Conservation (phyloP, 2,329 filamentous ascomycete species). For the Biscogniauxia marginata region DNA sequence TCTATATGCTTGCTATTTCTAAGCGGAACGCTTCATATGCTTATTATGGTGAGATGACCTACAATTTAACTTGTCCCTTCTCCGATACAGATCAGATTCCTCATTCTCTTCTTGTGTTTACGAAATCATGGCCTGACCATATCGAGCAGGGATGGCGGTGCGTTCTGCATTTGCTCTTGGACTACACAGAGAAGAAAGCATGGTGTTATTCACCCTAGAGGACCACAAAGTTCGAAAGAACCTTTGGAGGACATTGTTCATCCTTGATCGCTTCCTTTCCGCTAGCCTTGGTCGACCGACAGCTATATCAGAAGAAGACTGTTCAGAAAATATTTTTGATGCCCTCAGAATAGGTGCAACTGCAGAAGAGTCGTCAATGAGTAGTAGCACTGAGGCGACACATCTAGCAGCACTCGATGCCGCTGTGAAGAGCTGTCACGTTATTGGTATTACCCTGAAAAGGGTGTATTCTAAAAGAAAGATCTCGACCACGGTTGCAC, state of each 20-base stretch:
- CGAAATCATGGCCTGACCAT: constrained; percentile 9
- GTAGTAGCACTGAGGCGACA: constrained; percentile 17
- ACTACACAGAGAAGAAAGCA: constrained; percentile 59
- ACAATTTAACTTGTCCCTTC: neutral
- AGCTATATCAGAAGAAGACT: constrained; percentile 62
- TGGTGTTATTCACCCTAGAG: constrained; percentile 48
- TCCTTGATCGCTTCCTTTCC: constrained; percentile 63
- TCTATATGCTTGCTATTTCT: constrained; percentile 62
- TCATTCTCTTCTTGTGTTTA: neutral
- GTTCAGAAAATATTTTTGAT: constrained; percentile 48
- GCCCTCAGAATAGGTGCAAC: constrained; percentile 5
- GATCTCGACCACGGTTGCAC: constrained; percentile 56
- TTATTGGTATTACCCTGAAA: constrained; percentile 57
- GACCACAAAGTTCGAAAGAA: constrained; percentile 52
- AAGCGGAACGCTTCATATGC: constrained; percentile 63
- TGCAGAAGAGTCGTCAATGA: constrained; percentile 9
- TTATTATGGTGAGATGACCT: constrained; percentile 50
- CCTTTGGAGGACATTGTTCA: constrained; percentile 63
- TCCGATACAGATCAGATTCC: neutral
- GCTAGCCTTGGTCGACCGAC: constrained; percentile 61
- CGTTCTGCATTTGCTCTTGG: constrained; percentile 62
- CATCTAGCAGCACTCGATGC: constrained; percentile 47
- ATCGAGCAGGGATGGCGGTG: constrained; percentile 56
- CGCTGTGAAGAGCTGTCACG: constrained; percentile 55
- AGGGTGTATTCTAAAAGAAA: constrained; percentile 60